These are phyloP conservation scores for Colletotrichum ledebouriae DNA, from an alignment of 2,329 filamentous ascomycete species.

Conservation along the genomic window DNA sequence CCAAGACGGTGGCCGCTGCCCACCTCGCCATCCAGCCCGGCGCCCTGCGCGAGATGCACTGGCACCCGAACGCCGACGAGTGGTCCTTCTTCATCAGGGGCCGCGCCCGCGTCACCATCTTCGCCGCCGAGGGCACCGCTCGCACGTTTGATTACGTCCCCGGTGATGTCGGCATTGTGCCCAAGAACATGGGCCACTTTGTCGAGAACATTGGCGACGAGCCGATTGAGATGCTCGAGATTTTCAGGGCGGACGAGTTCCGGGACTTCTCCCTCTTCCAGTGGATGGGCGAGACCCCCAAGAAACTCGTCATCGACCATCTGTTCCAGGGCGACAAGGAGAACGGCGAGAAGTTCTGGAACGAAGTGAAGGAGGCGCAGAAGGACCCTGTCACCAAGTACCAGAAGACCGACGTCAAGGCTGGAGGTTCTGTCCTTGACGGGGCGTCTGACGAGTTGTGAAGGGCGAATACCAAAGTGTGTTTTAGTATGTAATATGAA, in stretches of 20 bases:
- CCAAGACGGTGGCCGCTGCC: conserved; percentile 79
- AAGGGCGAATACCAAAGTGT: background rate
- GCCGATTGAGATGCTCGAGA: conserved; percentile 80
- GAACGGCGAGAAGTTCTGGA: conserved; percentile 72
- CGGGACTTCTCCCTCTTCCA: conserved; percentile 80
- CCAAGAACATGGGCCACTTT: conserved; percentile 83
- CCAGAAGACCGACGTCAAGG: background rate
- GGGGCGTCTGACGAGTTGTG: conserved; percentile 33
- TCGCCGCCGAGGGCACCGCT: conserved; percentile 76
- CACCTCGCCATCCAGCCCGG: conserved; percentile 79
- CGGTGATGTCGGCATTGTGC: conserved; percentile 83
- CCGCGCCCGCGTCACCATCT: conserved; percentile 80
- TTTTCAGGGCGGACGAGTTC: conserved; percentile 80
- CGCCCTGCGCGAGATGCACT: conserved; percentile 84
- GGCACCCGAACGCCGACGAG: conserved; percentile 84
- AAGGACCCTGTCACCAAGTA: conserved; percentile 66
- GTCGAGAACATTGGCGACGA: conserved; percentile 87
- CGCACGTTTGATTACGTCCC: conserved; percentile 82
- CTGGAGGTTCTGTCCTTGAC: background rate
- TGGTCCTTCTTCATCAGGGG: conserved; percentile 85
- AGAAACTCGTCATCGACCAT: conserved; percentile 75
- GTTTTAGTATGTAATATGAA: background rate
- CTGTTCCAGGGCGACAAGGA: conserved; percentile 73
- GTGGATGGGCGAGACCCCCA: conserved; percentile 81
- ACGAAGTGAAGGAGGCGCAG: conserved; percentile 71